Evolutionary conservation across 1,139 yeast species (phyloP), one percentile per base, ranked within the genome.

Genomic region (Martiniozyma asiatica): DNA sequence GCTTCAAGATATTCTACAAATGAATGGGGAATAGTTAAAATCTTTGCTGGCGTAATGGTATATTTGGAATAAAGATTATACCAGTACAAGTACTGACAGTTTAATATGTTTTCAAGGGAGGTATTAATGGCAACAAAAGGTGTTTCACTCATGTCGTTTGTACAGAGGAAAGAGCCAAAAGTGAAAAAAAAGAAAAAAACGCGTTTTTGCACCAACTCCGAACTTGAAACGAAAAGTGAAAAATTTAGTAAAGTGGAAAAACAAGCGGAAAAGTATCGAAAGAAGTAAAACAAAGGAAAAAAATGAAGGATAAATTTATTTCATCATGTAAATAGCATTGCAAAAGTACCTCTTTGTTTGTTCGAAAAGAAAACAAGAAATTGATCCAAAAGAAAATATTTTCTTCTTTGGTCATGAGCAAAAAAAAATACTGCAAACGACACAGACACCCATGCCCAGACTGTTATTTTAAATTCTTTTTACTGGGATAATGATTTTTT

Each of bases 1-100:
- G 73, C 65, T 16, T 67, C 61, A 33, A 89, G 54, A 48, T 87
- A 89, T 8, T 71, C 68, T 2, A 85, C 51, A 47, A 89, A 89
- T 14, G 58, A 62, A 17, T 55, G 44, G 0, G 95, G 93, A 5
- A 84, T 50, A 32, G 55, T 60, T 17, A 87, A 51, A 6, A 85
- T 61, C 20, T 58, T 53, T 0, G 82, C 59, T 30, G 67, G 63
- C 1, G 70, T 48, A 5, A 36, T 71, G 0, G 68, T 55, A 38
- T 72, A 55, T 2, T 57, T 49, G 32, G 61, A 56, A 50, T 80
- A 80, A 30, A 53, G 48, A 2, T 58, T 49, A 43, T 76, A 70
- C 98, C 98, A 89, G 9, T 57, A 45, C 0, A 93, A 77, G 48
- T 71, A 85, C 13, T 72, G 58, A 47, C 94, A 84, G 48, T 70